A percentile compares a stretch with the other conserved stretches of the same genome.
These are phyloP conservation scores for Crucibulum laeve DNA, from an alignment of 768 basidiomycete species.

Conservation along the genomic window DNA sequence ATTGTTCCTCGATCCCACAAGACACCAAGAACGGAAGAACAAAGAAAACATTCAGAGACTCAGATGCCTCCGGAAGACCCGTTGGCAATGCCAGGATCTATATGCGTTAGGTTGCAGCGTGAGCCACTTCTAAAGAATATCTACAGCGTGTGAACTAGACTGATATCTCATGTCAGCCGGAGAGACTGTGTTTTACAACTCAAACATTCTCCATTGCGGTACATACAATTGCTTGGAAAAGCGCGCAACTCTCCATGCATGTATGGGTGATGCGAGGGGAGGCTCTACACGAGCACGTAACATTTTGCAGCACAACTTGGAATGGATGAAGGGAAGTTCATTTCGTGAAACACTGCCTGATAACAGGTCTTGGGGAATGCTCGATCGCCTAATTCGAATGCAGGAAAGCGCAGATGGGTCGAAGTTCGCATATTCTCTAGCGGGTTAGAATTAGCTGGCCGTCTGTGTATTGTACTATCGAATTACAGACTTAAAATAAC, in stretches of 20 bases:
- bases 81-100: constrained; percentile 65
- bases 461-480: no score
- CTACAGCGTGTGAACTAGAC: neutral
- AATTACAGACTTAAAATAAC: no score
- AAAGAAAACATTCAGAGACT: constrained; percentile 51
- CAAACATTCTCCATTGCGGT: constrained; percentile 74
- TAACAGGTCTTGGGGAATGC: constrained; percentile 46
- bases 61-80: constrained; percentile 51
- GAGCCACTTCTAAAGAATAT: constrained; percentile 10
- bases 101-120: constrained; percentile 53
- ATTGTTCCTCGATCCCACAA: constrained; percentile 70
- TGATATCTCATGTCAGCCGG: constrained; percentile 41
- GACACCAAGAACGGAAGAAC: constrained; percentile 48
- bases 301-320: constrained; percentile 68
- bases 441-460: neutral
- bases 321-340: constrained; percentile 57
- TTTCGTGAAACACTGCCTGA: constrained; percentile 44
- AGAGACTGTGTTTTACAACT: constrained; percentile 78
- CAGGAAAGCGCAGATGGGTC: constrained; percentile 31
- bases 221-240: constrained; percentile 45
- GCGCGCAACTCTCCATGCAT: constrained; percentile 69
- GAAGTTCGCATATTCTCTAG: constrained; percentile 53
- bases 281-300: constrained; percentile 64
- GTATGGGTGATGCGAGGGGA: constrained; percentile 58
- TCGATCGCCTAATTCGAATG: constrained; percentile 53